These are phyloP conservation scores for Solanum aculeatissimum DNA, from an alignment of 305 asterid genomes.

Conservation along the genomic window DNA sequence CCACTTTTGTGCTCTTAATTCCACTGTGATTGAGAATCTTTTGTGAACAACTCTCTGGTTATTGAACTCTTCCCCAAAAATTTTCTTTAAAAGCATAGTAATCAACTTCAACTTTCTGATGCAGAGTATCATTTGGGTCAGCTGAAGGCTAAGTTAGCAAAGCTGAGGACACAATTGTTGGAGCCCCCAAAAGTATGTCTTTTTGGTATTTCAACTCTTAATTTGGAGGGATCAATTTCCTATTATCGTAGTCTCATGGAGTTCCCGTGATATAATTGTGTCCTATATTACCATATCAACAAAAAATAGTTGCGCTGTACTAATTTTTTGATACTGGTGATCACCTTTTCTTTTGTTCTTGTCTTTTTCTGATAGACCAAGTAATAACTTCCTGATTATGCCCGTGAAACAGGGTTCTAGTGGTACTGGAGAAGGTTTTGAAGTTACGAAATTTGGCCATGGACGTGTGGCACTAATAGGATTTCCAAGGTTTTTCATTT, in stretches of 20 bases:
- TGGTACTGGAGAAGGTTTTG: constrained; percentile 98
- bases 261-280: neutral
- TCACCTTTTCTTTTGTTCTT: neutral
- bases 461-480: constrained; percentile 98
- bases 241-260: neutral
- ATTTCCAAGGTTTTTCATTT: constrained; percentile 77
- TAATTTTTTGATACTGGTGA: neutral
- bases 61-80: neutral
- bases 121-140: constrained; percentile 98
- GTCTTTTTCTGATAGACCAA: neutral
- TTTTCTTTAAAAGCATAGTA: neutral
- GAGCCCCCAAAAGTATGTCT: constrained; percentile 91
- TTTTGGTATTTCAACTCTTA: neutral
- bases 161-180: constrained; percentile 93
- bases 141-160: constrained; percentile 98
- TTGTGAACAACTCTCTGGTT: neutral
- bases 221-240: neutral
- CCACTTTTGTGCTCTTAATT: neutral
- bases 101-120: neutral
- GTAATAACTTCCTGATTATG: constrained; percentile 3
- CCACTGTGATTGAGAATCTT: neutral
- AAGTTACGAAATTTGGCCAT: constrained; percentile 93
- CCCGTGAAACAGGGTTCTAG: constrained; percentile 65
- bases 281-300: neutral
- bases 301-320: neutral